phyloP scores from a whole-genome alignment of 129 eudicot species.

The Ambrosia trifida region DNA sequence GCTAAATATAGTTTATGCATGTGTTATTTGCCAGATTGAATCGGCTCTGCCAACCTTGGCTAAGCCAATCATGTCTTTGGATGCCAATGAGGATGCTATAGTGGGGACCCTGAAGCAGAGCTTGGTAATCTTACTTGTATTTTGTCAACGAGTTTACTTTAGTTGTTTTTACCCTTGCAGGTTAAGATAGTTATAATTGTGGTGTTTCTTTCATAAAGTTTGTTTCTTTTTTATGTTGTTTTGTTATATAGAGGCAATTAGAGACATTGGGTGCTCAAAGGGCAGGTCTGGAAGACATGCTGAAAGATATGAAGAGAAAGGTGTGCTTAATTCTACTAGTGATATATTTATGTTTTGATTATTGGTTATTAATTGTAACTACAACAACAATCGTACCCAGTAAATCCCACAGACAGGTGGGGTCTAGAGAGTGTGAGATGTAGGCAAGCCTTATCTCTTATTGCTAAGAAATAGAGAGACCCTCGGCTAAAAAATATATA shows the following conservation, averaged over 20 bases:
- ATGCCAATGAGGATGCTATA: constrained; percentile 94
- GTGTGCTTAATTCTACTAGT: constrained; percentile 26
- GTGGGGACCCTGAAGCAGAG: constrained; percentile 93
- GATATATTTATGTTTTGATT: not conserved
- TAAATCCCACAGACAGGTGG: too few species aligned
- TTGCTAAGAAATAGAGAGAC: too few species aligned
- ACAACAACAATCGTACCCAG: too few species aligned
- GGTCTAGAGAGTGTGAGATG: too few species aligned
- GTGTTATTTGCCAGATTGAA: constrained; percentile 64
- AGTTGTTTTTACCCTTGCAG: constrained; percentile 6
- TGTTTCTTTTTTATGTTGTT: not conserved
- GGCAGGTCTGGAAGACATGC: constrained; percentile 98
- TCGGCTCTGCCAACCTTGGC: constrained; percentile 89
- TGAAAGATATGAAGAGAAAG: constrained; percentile 98
- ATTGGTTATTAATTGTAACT: not conserved
- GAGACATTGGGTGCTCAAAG: constrained; percentile 92
- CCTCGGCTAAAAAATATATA: too few species aligned
- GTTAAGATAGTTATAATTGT: not conserved
- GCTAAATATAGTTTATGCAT: not conserved
- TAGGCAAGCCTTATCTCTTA: too few species aligned
- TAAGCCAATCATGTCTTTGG: constrained; percentile 94
- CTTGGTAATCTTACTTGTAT: constrained; percentile 60
- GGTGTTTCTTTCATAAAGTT: not conserved
- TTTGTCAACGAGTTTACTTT: constrained; percentile 3
- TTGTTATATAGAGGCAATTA: constrained; percentile 75